phyloP scores from a whole-genome alignment of 345 rosid genomes.

The Melastoma malabathricum region DNA sequence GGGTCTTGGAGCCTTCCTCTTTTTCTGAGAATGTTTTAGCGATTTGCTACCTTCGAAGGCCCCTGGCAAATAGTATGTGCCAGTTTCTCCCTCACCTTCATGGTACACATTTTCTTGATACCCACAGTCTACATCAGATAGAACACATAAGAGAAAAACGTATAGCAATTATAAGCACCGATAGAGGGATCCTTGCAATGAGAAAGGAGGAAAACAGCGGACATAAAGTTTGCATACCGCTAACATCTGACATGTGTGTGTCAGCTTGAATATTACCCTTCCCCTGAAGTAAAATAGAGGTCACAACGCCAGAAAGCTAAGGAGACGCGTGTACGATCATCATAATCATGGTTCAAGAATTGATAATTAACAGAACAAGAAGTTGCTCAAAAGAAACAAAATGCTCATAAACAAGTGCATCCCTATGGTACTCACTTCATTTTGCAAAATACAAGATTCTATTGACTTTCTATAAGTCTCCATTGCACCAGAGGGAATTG shows the following conservation, averaged over 20 bases:
- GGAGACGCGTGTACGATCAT: neutral
- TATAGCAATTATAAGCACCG: too few species aligned
- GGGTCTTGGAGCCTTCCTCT: conserved; percentile 43
- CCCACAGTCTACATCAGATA: conserved; percentile 37
- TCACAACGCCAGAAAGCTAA: neutral
- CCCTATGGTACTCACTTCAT: conserved; percentile 28
- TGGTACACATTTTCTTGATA: conserved; percentile 43
- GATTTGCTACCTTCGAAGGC: conserved; percentile 44
- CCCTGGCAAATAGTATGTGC: conserved; percentile 53
- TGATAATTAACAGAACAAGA: neutral
- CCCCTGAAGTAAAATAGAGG: conserved; percentile 27
- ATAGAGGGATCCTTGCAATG: too few species aligned
- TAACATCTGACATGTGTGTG: conserved; percentile 53
- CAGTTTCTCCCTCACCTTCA: conserved; percentile 89
- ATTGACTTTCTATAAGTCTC: conserved; percentile 64
- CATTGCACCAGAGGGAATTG: conserved; percentile 77
- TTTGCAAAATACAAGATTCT: conserved; percentile 49
- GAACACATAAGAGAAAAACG: conserved; percentile 6
- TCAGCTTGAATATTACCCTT: conserved; percentile 70
- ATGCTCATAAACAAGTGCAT: neutral
- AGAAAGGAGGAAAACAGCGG: too few species aligned
- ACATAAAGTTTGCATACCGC: conserved; percentile 32
- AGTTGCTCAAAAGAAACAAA: neutral
- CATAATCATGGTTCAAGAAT: neutral
- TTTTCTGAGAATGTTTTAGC: conserved; percentile 47